Base-by-base conservation (phyloP, 176 grass and related monocot genomes). In the Thinopyrum elongatum region DNA sequence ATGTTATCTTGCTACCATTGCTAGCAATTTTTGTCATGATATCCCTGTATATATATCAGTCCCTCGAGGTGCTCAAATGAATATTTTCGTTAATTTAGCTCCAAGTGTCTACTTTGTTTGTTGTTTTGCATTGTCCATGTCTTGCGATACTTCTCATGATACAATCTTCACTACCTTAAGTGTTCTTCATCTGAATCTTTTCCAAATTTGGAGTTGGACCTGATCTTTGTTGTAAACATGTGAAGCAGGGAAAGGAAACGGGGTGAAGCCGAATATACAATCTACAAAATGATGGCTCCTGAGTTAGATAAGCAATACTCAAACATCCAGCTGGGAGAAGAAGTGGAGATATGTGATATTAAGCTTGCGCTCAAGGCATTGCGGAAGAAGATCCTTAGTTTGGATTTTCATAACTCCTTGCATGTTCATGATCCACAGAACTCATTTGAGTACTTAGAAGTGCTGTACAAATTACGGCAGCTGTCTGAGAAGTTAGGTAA, bases 381-480 rank as follows among this genome's bases (percentile, higher is more conserved):
- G 80, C 59, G 58, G 41, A 90, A 94, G 90, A 92, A 92, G 73
- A 84, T 94, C 60, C 58, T 86, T 44, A 80, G 60, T 80, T 80
- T 91, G 89, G 81, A 91, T 76, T 87, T 84, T 70, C 81, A 89
- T 46, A 89, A 79, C 76, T 94, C 75, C 65, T 63, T 84, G 41
- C 88, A 82, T 82, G 87, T 90, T 65, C 89, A 89, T 87, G 89
- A 91, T 76, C 91, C 91, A 36, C 85, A 93, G 4, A 86, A 94
- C 26, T 89, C 83, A 68, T 94, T 94, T 86, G 79, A 94, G 65
- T 94, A 92, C 83, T 84, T 95, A 65, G 88, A 90, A 77, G 87
- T 89, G 25, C 72, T 92, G 78, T 75, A 84, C 76, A 88, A 86
- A 98, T 83, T 96, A 41, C 90, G 84, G 83, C 82, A 88, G 64